These are phyloP conservation scores for Helicosporidium sp. DNA, from an alignment of 139 green algal species.

Conservation along the genomic window DNA sequence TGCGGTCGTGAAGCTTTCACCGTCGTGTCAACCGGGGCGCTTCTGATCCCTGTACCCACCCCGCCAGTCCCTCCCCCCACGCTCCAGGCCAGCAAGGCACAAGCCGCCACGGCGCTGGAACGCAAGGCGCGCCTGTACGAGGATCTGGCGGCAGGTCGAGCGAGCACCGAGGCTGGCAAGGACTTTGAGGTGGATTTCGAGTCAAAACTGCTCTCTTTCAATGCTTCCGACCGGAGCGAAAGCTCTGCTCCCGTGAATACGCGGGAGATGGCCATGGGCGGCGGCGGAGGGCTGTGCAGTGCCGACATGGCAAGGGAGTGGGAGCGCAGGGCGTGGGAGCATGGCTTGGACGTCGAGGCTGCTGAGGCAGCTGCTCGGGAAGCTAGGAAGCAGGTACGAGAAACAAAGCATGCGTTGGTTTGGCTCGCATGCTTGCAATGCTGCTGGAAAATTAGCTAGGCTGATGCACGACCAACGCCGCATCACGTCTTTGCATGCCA, in stretches of 20 bases:
- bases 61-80: slow-evolving; percentile 3
- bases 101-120: slow-evolving; percentile 44
- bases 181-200: not conserved
- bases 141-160: slow-evolving; percentile 17
- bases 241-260: not conserved
- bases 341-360: slow-evolving; percentile 9
- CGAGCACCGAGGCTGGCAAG: not conserved
- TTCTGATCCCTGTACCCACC: too few relatives aligned
- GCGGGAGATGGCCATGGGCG: not conserved
- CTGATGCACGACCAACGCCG: not conserved
- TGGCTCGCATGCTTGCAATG: not conserved
- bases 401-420: not conserved
- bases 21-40: too few relatives aligned
- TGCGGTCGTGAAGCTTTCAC: too few relatives aligned
- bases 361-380: not conserved
- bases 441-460: not conserved
- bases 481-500: not conserved
- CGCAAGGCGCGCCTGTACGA: slow-evolving; percentile 65
- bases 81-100: slow-evolving; percentile 5
- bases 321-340: slow-evolving; percentile 25
- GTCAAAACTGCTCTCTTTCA: too few relatives aligned
- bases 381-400: not conserved
- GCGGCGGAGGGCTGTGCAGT: slow-evolving; percentile 14
- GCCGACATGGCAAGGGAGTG: slow-evolving; percentile 27
- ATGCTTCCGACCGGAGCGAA: too few relatives aligned